phyloP scores from a whole-genome alignment of 345 rosid species.

The Euphorbia pulcherrima region DNA sequence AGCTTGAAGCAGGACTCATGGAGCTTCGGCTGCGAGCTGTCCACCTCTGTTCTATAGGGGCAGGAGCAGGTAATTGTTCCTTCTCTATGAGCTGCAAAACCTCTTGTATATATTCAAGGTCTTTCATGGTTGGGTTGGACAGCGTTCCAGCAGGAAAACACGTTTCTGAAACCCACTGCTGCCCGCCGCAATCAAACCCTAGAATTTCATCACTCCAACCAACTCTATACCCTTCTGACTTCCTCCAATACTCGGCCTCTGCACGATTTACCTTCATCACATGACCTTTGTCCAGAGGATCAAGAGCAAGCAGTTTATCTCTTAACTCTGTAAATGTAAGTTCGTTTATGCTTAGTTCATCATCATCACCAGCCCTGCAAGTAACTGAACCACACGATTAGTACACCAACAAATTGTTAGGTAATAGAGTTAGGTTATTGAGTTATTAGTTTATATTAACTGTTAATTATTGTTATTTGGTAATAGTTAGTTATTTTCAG shows the following conservation, averaged over 20 bases:
- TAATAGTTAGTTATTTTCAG: no score
- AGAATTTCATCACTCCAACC: conserved; percentile 97
- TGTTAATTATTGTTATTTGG: no score
- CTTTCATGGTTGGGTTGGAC: conserved; percentile 84
- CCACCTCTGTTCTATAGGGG: conserved; percentile 98
- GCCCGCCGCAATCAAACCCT: conserved; percentile 99
- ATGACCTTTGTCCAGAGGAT: conserved; percentile 85
- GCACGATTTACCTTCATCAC: conserved; percentile 72
- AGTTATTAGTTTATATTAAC: no score
- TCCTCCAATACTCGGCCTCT: conserved; percentile 96
- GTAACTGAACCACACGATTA: conserved; percentile 27
- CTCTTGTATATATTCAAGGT: conserved; percentile 82
- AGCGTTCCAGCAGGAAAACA: conserved; percentile 92
- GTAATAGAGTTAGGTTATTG: no score
- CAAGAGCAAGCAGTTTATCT: conserved; percentile 83
- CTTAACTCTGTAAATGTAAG: conserved; percentile 84
- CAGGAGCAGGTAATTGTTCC: conserved; percentile 76
- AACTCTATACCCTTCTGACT: conserved; percentile 89
- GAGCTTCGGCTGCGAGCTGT: conserved; percentile 74
- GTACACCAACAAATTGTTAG: conserved; percentile 7
- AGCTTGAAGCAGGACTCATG: conserved; percentile 88
- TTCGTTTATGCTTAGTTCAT: conserved; percentile 55
- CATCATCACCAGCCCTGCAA: conserved; percentile 45
- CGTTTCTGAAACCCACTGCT: conserved; percentile 96
- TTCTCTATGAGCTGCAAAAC: conserved; percentile 76